These are phyloP conservation scores for Globisporangium megalacanthum DNA, from an alignment of 352 stramenopile species.

Conservation along the genomic window DNA sequence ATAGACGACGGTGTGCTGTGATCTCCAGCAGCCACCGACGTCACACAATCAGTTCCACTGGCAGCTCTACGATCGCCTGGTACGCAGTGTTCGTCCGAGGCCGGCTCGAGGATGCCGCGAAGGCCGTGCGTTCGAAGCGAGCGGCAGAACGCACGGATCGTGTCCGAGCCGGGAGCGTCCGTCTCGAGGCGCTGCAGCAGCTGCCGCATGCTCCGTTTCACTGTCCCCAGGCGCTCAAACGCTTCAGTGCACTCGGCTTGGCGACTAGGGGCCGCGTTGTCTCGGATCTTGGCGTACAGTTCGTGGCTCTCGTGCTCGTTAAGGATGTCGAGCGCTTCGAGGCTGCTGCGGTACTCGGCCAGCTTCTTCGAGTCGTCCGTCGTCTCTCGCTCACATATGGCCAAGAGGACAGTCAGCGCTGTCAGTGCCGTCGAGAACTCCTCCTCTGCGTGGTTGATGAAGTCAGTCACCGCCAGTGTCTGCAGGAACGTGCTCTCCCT, in stretches of 20 bases:
- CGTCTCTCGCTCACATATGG: constrained; percentile 57
- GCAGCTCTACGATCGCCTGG: not conserved
- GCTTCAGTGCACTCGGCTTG: constrained; percentile 28
- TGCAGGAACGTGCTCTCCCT: constrained; percentile 63
- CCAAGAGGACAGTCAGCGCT: constrained; percentile 67
- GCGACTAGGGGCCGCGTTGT: constrained; percentile 21
- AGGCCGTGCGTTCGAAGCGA: constrained; percentile 37
- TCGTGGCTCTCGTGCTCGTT: constrained; percentile 53
- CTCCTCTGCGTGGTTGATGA: constrained; percentile 66
- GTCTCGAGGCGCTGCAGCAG: constrained; percentile 50
- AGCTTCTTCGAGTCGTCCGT: constrained; percentile 49
- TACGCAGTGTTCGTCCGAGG: not conserved
- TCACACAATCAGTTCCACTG: too few relatives aligned
- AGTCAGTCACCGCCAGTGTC: constrained; percentile 57
- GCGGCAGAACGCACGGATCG: constrained; percentile 45
- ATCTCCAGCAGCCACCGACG: too few relatives aligned
- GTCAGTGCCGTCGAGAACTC: constrained; percentile 72
- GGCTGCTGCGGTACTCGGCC: constrained; percentile 49
- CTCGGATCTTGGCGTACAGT: constrained; percentile 29
- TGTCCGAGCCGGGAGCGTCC: constrained; percentile 35
- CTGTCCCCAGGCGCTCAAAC: constrained; percentile 41
- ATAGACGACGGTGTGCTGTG: too few relatives aligned
- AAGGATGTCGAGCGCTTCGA: constrained; percentile 65
- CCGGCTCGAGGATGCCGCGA: constrained; percentile 15
- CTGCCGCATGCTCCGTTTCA: constrained; percentile 59